A percentile compares a stretch with the other conserved stretches of the same genome.
Evolutionary conservation across 1,139 yeast species (phyloP).

Genomic region (Sugiyamaella japonica): DNA sequence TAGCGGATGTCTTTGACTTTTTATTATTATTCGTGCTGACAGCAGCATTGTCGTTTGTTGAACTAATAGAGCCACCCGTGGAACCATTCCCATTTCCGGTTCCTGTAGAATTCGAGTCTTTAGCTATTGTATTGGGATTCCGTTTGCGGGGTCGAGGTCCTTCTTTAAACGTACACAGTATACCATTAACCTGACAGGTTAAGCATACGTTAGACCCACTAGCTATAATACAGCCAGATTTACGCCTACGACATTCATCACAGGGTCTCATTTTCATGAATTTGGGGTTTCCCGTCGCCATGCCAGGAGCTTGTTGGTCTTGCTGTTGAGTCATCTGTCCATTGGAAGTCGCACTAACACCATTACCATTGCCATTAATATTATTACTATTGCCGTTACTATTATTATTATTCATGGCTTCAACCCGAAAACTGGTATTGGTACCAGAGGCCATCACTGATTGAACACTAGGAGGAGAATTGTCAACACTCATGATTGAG

Average conservation of each 20-base stretch:
- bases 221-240: slow-evolving; percentile 33
- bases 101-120: slow-evolving; percentile 6
- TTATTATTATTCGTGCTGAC: neutral
- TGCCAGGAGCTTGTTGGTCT: neutral
- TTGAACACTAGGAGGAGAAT: neutral
- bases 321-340: neutral
- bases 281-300: slow-evolving; percentile 4
- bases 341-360: neutral
- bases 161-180: slow-evolving; percentile 41
- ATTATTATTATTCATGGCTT: neutral
- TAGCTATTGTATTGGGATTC: slow-evolving; percentile 1
- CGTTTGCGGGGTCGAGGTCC: slow-evolving; percentile 33
- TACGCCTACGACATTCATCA: slow-evolving; percentile 31
- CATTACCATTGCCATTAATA: neutral
- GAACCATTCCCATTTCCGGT: slow-evolving; percentile 20
- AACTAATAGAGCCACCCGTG: slow-evolving; percentile 5
- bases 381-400: neutral
- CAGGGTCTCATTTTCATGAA: slow-evolving; percentile 32
- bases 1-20: slow-evolving; percentile 6
- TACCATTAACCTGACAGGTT: slow-evolving; percentile 39
- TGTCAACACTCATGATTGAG: slow-evolving; percentile 3
- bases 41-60: slow-evolving; percentile 14
- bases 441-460: neutral
- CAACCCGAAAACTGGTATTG: neutral
- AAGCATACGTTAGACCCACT: slow-evolving; percentile 40